Evolutionary conservation across 2,329 filamentous ascomycete species (phyloP).

Genomic region (Fusarium fujikuroi): DNA sequence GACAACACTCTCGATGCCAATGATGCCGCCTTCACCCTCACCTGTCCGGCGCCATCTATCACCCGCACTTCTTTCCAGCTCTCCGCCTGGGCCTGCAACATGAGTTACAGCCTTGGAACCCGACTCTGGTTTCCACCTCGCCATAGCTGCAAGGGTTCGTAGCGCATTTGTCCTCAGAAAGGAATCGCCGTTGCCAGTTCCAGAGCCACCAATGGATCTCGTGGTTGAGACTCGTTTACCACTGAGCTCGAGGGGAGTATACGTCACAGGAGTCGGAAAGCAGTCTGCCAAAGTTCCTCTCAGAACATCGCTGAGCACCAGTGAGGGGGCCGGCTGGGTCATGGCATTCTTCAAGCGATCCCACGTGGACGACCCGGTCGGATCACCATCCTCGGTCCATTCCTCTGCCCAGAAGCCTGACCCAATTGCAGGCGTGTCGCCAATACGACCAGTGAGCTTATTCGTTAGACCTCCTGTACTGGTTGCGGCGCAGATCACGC

Average conservation of each 20-base stretch:
- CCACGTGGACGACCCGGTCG: conserved; percentile 38
- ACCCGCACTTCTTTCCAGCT: conserved; percentile 79
- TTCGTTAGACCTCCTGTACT: conserved; percentile 86
- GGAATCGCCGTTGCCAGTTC: conserved; percentile 89
- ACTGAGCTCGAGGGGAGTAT: conserved; percentile 46
- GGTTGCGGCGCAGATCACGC: conserved; percentile 75
- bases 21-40: conserved; percentile 87
- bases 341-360: conserved; percentile 21
- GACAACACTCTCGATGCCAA: conserved; percentile 75
- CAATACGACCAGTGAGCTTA: conserved; percentile 85
- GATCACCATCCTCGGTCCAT: conserved; percentile 68
- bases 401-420: conserved; percentile 93
- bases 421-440: conserved; percentile 85
- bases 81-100: conserved; percentile 76
- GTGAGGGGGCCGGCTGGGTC: conserved; percentile 13
- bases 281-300: conserved; percentile 67
- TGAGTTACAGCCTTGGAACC: conserved; percentile 69
- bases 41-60: conserved; percentile 77
- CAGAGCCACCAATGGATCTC: conserved; percentile 70
- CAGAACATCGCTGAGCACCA: conserved; percentile 52
- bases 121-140: conserved; percentile 67
- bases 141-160: conserved; percentile 78
- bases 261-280: conserved; percentile 61
- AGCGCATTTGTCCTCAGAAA: conserved; percentile 79
- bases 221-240: conserved; percentile 31